Base-by-base conservation (phyloP, 2,329 filamentous ascomycete genomes). In the Fusarium succisae region DNA sequence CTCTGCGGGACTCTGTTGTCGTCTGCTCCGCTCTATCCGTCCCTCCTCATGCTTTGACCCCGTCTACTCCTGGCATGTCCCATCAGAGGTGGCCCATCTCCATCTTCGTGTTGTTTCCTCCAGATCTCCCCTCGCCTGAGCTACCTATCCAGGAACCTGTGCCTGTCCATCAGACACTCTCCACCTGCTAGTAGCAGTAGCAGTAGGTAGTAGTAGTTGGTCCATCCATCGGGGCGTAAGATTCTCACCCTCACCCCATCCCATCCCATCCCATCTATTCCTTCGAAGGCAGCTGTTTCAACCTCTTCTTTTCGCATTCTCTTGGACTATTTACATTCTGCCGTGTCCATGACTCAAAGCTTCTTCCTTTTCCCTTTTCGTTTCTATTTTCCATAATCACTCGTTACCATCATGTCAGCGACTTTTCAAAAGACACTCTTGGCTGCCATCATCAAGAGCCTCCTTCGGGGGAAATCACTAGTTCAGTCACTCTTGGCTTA, bases 401-500 rank as follows among this genome's bases (percentile, higher is more conserved):
- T 89, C 85, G 82, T 85, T 86, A 84, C 84, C 84, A 84, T 86
- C 80, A 91, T 91, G 89, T 83, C 86, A 6, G 35, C 51, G 79
- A 85, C 84, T 57, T 82, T 91, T 76, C 87, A 85, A 74, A 87
- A 87, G 81, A 85, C 85, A 54, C 82, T 91, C 77, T 76, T 89
- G 69, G 84, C 87, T 73, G 89, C 88, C 68, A 81, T 88, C 61
- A 77, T 91, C 79, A 90, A 86, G 82, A 89, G 88, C 76, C 84
- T 91, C 63, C 82, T 90, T 56, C 85, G 86, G 58, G 90, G 90
- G 75, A 91, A 88, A 82, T 89, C 89, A 56, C 82, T 91, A 70
- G 80, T 91, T 67, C 86, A 89, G 77, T 87, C 88, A 57, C 82
- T 91, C 37, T 80, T 91, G 66, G 83, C 87, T 67, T 87, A 87